phyloP scores from a whole-genome alignment of 2,329 filamentous ascomycete genomes.

The Paracorniculantispora psalliotae region DNA sequence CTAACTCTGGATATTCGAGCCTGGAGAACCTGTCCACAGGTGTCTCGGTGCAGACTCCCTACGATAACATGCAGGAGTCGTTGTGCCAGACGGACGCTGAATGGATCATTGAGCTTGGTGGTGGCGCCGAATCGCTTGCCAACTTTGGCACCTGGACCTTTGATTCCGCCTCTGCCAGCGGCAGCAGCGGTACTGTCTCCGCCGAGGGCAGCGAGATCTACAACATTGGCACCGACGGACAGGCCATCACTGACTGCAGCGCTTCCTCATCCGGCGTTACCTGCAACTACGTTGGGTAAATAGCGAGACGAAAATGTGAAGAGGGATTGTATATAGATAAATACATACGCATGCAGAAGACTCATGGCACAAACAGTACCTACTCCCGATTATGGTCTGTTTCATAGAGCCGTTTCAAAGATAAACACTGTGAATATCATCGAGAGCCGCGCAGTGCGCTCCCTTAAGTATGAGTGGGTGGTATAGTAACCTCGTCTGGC shows the following conservation, averaged over 20 bases:
- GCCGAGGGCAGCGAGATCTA: slow-evolving; percentile 20
- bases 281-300: neutral
- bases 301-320: too few relatives aligned
- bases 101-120: slow-evolving; percentile 50
- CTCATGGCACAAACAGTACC: too few relatives aligned
- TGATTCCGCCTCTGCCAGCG: neutral
- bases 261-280: neutral
- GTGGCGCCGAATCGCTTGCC: slow-evolving; percentile 17
- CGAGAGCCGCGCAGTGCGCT: too few relatives aligned
- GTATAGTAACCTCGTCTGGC: too few relatives aligned
- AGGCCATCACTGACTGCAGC: neutral
- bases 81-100: slow-evolving; percentile 52
- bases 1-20: neutral
- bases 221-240: neutral
- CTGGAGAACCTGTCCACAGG: slow-evolving; percentile 43
- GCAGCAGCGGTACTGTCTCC: slow-evolving; percentile 31
- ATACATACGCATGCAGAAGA: too few relatives aligned
- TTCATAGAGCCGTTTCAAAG: too few relatives aligned
- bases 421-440: too few relatives aligned
- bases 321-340: too few relatives aligned
- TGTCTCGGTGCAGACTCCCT: slow-evolving; percentile 43
- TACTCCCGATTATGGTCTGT: too few relatives aligned
- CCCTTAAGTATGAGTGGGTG: too few relatives aligned
- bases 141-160: slow-evolving; percentile 10
- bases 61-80: slow-evolving; percentile 34